These are phyloP conservation scores for Colletotrichum camelliae DNA, from an alignment of 2,329 filamentous ascomycete genomes.

Conservation along the genomic window DNA sequence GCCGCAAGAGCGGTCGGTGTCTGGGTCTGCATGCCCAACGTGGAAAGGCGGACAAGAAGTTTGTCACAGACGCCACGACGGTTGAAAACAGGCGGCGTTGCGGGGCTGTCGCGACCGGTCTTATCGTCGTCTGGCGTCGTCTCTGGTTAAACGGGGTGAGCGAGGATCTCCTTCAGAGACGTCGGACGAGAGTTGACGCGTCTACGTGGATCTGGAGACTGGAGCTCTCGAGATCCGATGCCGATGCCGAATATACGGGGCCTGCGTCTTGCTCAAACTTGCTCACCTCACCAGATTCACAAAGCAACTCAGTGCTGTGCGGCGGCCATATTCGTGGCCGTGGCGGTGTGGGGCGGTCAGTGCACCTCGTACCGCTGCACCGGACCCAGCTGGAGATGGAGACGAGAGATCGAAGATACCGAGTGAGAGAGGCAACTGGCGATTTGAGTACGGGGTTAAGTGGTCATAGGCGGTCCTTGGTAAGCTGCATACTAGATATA, in stretches of 20 bases:
- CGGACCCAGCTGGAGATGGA: constrained; percentile 7
- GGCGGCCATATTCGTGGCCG: not conserved
- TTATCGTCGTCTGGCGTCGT: not conserved
- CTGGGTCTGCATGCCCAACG: not conserved
- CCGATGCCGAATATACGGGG: not conserved
- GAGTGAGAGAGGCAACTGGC: not conserved
- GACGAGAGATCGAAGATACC: not conserved
- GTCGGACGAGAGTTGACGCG: not conserved
- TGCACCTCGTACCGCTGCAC: not conserved
- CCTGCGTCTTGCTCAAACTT: not conserved
- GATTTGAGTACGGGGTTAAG: not conserved
- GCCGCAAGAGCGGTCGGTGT: not conserved
- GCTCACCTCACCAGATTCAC: not conserved
- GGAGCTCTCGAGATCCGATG: not conserved
- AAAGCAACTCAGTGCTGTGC: not conserved
- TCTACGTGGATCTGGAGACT: not conserved
- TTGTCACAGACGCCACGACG: not conserved
- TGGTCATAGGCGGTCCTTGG: not conserved
- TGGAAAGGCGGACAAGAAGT: not conserved
- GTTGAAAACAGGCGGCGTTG: not conserved
- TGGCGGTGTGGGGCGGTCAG: not conserved
- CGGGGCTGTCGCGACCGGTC: not conserved
- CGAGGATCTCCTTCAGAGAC: not conserved
- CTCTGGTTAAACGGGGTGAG: not conserved
- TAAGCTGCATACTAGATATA: not conserved